phyloP scores from a whole-genome alignment of 257 asterid genomes.

The Paulownia fortunei region DNA sequence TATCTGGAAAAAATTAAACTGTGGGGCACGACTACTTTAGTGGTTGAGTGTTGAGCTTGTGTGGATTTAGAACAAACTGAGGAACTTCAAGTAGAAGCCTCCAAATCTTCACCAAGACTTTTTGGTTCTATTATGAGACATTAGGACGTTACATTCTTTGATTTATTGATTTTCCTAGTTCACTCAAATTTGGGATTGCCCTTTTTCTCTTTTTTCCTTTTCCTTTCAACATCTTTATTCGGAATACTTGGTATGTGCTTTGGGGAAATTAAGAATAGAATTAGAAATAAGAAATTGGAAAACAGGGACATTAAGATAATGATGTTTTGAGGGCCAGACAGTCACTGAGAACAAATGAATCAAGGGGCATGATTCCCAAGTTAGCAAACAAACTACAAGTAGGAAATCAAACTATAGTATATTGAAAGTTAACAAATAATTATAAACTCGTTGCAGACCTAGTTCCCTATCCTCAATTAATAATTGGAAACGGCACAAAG shows the following conservation, averaged over 20 bases:
- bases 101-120: no score
- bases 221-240: conserved; percentile 26
- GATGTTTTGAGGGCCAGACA: no score
- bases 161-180: conserved; percentile 6
- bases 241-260: not conserved
- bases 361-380: not conserved
- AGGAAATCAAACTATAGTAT: no score
- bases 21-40: not conserved
- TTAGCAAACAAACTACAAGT: no score
- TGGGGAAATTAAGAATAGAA: not conserved
- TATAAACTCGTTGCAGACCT: no score
- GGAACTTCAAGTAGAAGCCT: conserved; percentile 37
- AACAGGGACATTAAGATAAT: not conserved
- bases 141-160: no score
- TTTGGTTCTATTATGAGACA: no score
- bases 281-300: not conserved
- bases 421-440: no score
- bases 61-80: not conserved
- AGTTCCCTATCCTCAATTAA: no score
- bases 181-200: conserved; percentile 19
- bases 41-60: not conserved
- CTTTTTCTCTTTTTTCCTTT: conserved; percentile 15
- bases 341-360: no score
- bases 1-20: not conserved
- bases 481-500: no score